Percentiles rank a stretch among this genome's conserved stretches.
Conservation (phyloP, 2,329 filamentous ascomycete genomes). For the Diaporthe sp. region DNA sequence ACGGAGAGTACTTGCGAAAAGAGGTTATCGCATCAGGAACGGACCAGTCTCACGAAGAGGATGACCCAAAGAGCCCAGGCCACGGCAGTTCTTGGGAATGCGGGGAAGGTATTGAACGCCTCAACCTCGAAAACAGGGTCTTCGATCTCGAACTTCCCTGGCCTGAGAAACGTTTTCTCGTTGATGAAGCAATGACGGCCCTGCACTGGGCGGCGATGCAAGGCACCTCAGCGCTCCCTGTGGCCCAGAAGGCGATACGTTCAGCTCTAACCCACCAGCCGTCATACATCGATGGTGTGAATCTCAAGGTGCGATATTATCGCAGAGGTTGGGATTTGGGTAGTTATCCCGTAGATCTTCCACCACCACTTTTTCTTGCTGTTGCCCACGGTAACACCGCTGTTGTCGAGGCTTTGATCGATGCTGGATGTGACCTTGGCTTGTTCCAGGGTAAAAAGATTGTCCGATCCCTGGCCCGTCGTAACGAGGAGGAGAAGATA, state of each 20-base stretch:
- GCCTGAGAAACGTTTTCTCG: accelerated
- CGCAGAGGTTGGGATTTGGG: accelerated
- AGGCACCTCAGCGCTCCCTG: background rate
- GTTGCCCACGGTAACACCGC: background rate
- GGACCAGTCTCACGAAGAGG: too few relatives aligned
- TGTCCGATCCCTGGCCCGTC: too few relatives aligned
- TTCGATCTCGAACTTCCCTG: background rate
- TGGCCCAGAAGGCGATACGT: background rate
- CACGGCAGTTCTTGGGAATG: background rate
- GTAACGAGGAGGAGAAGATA: too few relatives aligned
- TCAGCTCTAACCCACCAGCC: background rate
- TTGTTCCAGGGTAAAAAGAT: background rate
- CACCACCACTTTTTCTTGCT: background rate
- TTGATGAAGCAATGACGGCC: background rate
- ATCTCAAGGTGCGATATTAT: background rate
- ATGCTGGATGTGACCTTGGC: background rate
- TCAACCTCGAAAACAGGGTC: background rate
- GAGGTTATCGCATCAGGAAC: too few relatives aligned
- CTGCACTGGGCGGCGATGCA: background rate
- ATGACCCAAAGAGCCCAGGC: too few relatives aligned
- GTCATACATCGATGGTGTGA: background rate
- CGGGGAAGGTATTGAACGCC: background rate
- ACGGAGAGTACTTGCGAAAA: accelerated
- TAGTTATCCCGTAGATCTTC: background rate
- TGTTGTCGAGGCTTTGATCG: background rate